Evolutionary conservation across 1,284 basidiomycete species (phyloP).

Genomic region (Anthracocystis walkeri): DNA sequence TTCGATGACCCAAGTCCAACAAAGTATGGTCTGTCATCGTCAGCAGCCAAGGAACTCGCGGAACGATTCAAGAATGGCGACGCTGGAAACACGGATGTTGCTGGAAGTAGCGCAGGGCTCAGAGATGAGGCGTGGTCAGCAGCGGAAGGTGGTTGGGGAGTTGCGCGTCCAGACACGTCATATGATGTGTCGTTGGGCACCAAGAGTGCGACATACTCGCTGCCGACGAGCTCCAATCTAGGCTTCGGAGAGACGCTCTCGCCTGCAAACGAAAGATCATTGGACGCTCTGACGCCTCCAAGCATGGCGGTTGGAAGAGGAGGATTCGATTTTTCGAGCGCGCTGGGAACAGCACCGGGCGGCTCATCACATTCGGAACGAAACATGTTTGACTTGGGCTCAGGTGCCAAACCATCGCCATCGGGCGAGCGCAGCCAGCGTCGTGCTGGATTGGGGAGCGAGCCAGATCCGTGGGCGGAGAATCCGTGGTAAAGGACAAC

Average conservation of each 20-base stretch:
- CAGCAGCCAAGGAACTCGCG: slow-evolving; percentile 32
- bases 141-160: slow-evolving; percentile 24
- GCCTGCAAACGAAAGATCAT: slow-evolving; percentile 13
- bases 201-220: slow-evolving; percentile 24
- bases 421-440: slow-evolving; percentile 27
- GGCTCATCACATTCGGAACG: slow-evolving; percentile 22
- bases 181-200: slow-evolving; percentile 35
- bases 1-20: background rate
- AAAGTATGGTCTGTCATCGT: slow-evolving; percentile 29
- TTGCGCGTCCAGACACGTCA: slow-evolving; percentile 29
- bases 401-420: slow-evolving; percentile 18
- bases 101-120: slow-evolving; percentile 2
- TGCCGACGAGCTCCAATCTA: slow-evolving; percentile 18
- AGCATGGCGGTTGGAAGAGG: slow-evolving; percentile 35
- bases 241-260: slow-evolving; percentile 19
- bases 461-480: slow-evolving; percentile 47
- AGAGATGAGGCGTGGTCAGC: slow-evolving; percentile 18
- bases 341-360: slow-evolving; percentile 11
- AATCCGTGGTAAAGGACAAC: slow-evolving; percentile 35
- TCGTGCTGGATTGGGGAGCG: slow-evolving; percentile 16
- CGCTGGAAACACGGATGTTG: background rate
- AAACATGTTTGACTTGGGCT: slow-evolving; percentile 16
- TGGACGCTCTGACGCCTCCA: slow-evolving; percentile 33
- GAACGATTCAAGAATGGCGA: slow-evolving; percentile 26
- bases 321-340: slow-evolving; percentile 31